These are phyloP conservation scores for Claviceps monticola DNA, from an alignment of 2,329 filamentous ascomycete genomes.

Conservation along the genomic window DNA sequence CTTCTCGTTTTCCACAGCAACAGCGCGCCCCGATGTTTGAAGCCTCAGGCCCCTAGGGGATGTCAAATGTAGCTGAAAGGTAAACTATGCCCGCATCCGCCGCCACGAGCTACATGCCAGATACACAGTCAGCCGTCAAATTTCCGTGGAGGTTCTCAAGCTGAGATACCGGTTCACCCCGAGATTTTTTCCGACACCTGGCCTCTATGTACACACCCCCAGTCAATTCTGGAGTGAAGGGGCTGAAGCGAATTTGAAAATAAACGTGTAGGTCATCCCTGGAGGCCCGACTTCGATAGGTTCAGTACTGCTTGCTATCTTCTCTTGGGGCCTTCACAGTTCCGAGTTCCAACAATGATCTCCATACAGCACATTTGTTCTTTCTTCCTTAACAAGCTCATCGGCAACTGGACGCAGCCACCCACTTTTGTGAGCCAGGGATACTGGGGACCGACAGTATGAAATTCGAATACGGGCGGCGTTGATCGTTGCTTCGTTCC, in stretches of 20 bases:
- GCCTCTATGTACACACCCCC: neutral
- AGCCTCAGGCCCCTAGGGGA: constrained; percentile 19
- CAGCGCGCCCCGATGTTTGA: constrained; percentile 12
- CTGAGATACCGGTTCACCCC: constrained; percentile 22
- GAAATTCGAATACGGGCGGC: neutral
- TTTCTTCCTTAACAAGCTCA: too few relatives aligned
- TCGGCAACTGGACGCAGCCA: too few relatives aligned
- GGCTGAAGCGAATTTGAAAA: too few relatives aligned
- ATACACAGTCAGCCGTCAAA: neutral
- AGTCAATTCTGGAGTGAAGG: too few relatives aligned
- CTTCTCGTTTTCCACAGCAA: constrained; percentile 18
- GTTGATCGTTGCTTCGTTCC: neutral
- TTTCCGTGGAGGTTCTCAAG: neutral
- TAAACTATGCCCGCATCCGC: neutral
- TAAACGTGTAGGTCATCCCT: neutral
- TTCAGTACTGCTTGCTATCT: too few relatives aligned
- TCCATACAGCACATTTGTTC: too few relatives aligned
- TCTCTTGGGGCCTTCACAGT: too few relatives aligned
- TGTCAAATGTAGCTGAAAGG: neutral
- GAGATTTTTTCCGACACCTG: constrained; percentile 13
- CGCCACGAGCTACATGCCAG: neutral
- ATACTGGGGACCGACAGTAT: too few relatives aligned
- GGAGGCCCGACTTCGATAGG: neutral
- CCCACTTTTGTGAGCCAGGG: too few relatives aligned
- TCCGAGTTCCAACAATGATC: too few relatives aligned